Evolutionary conservation across 129 eudicot species (phyloP).

Genomic region (Escallonia rubra): DNA sequence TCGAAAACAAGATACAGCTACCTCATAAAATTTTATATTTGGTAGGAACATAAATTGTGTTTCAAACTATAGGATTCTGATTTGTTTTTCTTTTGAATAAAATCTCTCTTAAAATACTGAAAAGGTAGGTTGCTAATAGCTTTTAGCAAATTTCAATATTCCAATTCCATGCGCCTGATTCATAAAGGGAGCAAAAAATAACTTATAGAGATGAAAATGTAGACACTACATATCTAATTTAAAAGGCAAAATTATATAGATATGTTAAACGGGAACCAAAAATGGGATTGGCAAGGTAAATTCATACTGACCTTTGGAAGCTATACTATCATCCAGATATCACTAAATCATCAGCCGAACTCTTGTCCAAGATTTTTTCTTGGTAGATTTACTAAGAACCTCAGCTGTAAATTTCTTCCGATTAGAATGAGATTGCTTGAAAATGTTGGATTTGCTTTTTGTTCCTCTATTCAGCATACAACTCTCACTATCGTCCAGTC

Average conservation of each 20-base stretch:
- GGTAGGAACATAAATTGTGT: too few species aligned
- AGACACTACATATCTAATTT: conserved; percentile 1
- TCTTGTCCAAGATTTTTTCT: conserved; percentile 33
- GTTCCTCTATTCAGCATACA: conserved; percentile 14
- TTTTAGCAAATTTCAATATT: too few species aligned
- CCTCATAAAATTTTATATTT: too few species aligned
- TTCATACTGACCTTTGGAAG: conserved; percentile 50
- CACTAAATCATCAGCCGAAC: conserved; percentile 22
- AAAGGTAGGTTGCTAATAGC: too few species aligned
- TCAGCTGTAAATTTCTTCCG: conserved; percentile 15
- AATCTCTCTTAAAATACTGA: too few species aligned
- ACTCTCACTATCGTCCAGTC: conserved; percentile 17
- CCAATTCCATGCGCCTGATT: too few species aligned
- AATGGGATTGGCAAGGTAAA: background rate
- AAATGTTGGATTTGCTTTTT: conserved; percentile 14
- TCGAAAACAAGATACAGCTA: too few species aligned
- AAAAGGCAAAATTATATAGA: background rate
- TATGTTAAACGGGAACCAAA: too few species aligned
- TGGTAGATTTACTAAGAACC: conserved; percentile 18
- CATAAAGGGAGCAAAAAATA: too few species aligned
- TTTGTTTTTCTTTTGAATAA: too few species aligned
- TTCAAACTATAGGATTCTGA: too few species aligned
- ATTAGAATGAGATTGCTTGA: conserved; percentile 9
- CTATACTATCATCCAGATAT: conserved; percentile 40
- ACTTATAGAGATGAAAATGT: background rate